A percentile compares a stretch with the other conserved stretches of the same genome.
phyloP scores from a whole-genome alignment of 768 basidiomycete species.

The Hemileccinum impolitum region DNA sequence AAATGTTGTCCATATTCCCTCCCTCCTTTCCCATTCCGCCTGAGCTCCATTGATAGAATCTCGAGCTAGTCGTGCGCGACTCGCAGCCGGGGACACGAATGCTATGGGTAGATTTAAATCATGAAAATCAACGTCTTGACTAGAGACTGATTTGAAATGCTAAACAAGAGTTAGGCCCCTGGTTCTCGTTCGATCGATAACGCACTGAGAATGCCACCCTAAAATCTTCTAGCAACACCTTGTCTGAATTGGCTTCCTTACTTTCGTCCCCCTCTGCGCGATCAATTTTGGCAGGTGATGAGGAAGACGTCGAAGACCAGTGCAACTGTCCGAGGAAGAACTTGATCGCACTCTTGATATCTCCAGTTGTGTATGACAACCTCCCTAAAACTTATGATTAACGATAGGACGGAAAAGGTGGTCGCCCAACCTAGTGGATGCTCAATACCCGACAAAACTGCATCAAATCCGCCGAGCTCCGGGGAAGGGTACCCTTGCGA shows the following conservation, averaged over 20 bases:
- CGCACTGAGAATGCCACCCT: slow-evolving; percentile 78
- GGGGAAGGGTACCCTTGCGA: slow-evolving; percentile 51
- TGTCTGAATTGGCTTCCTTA: slow-evolving; percentile 47
- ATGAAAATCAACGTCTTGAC: slow-evolving; percentile 37
- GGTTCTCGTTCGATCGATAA: neutral
- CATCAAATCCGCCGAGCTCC: slow-evolving; percentile 49
- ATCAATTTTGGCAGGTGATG: slow-evolving; percentile 16
- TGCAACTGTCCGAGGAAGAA: slow-evolving; percentile 74
- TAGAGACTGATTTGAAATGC: slow-evolving; percentile 70
- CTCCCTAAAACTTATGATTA: slow-evolving; percentile 51
- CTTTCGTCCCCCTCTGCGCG: slow-evolving; percentile 21
- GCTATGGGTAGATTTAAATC: slow-evolving; percentile 62
- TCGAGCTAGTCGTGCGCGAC: slow-evolving; percentile 54
- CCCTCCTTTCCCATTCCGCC: slow-evolving; percentile 58
- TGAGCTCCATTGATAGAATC: slow-evolving; percentile 44
- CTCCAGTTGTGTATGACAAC: slow-evolving; percentile 87
- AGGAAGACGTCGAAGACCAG: slow-evolving; percentile 33
- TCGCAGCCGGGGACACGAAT: slow-evolving; percentile 58
- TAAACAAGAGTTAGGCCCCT: slow-evolving; percentile 27
- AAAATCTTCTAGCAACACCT: slow-evolving; percentile 84
- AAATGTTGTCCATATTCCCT: slow-evolving; percentile 62
- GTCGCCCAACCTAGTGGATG: slow-evolving; percentile 63
- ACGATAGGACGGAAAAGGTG: slow-evolving; percentile 3
- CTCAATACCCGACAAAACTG: slow-evolving; percentile 69
- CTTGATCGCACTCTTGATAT: slow-evolving; percentile 69